Base-by-base conservation (phyloP, 805 yeast genomes). In the Saturnispora sanitii region DNA sequence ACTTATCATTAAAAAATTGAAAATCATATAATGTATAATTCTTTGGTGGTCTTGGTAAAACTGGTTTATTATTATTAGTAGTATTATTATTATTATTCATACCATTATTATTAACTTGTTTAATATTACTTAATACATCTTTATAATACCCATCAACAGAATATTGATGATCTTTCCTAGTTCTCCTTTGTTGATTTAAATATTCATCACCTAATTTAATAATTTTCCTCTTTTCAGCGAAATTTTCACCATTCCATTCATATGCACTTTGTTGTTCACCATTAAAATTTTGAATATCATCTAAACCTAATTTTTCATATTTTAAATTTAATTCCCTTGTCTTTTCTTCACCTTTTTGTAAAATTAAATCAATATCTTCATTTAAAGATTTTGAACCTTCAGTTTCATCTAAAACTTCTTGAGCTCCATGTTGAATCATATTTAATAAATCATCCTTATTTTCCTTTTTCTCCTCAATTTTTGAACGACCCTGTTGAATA, bases 401-500 rank as follows among this genome's bases (percentile, higher is more conserved):
- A 12, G 54, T 50, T 20, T 58, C 53, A 46, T 83, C 90, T 58
- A 92, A 82, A 16, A 92, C 88, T 34, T 79, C 76, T 56, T 82
- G 80, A 1, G 98, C 98, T 44, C 98, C 98, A 60, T 81, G 95
- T 60, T 90, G 97, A 59, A 90, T 90, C 97, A 92, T 92, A 37
- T 82, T 85, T 19, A 90, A 64, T 52, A 90, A 73, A 55, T 88
- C 97, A 52, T 86, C 96, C 54, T 84, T 83, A 4, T 38, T 16
- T 11, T 21, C 42, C 15, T 52, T 58, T 42, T 67, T 66, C 40
- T 68, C 69, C 39, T 47, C 29, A 27, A 15, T 46, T 20, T 30
- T 45, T 47, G 37, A n/a, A n/a, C 66, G 54, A 12, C 86, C 85
- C 49, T 82, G 90, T 55, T 82, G 94, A 49, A 82, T 82, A 33